Conservation (phyloP, 2,329 filamentous ascomycete genomes). For the Gaeumannomyces sp. region DNA sequence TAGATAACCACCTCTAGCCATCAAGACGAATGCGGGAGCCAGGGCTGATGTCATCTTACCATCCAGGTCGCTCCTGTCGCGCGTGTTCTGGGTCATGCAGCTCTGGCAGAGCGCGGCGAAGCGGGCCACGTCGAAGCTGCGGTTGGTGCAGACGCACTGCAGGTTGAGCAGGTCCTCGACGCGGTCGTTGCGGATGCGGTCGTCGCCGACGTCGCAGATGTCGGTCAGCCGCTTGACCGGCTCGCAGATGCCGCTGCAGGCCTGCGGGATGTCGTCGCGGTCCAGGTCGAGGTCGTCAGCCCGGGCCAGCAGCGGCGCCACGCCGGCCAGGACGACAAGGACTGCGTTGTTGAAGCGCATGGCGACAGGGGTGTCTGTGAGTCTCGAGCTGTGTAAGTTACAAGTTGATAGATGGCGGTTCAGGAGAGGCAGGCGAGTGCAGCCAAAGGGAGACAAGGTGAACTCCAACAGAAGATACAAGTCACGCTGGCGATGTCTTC, state of each 20-base stretch:
- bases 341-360: constrained; percentile 26
- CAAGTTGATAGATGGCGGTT: background rate
- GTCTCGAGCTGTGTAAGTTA: background rate
- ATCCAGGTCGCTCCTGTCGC: background rate
- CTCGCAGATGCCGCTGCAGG: constrained; percentile 29
- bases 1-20: constrained; percentile 1
- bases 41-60: background rate
- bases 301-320: constrained; percentile 17
- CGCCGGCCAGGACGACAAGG: constrained; percentile 21
- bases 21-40: background rate
- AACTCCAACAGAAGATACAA: background rate
- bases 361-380: background rate
- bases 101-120: constrained; percentile 31
- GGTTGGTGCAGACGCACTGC: constrained; percentile 36
- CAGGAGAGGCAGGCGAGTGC: background rate
- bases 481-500: background rate
- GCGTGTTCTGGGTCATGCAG: constrained; percentile 29
- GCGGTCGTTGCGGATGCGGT: constrained; percentile 27
- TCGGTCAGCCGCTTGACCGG: constrained; percentile 29
- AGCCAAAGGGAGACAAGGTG: too few relatives aligned
- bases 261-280: constrained; percentile 27
- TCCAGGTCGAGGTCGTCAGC: constrained; percentile 27
- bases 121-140: constrained; percentile 31
- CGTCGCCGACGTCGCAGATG: constrained; percentile 42
- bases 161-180: constrained; percentile 30